These are phyloP conservation scores for Taphrina communis DNA, from an alignment of 1,139 yeast genomes.

Conservation along the genomic window DNA sequence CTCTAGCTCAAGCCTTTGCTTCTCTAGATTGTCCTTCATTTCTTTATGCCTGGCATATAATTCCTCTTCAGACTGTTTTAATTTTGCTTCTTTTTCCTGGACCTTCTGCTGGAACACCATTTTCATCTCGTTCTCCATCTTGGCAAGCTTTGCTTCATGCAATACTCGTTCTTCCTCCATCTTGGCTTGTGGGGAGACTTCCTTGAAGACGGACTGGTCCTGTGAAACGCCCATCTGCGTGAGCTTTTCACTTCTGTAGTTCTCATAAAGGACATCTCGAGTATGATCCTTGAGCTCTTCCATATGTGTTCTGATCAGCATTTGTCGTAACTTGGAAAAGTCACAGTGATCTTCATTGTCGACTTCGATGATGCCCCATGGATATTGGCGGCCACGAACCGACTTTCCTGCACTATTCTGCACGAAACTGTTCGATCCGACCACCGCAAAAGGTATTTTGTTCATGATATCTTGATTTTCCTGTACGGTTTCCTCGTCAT, in stretches of 20 bases:
- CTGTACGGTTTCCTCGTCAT: slow-evolving; percentile 79
- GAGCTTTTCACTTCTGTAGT: slow-evolving; percentile 86
- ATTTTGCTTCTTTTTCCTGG: slow-evolving; percentile 92
- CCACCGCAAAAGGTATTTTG: slow-evolving; percentile 89
- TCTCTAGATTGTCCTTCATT: slow-evolving; percentile 90
- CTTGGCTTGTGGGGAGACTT: slow-evolving; percentile 88
- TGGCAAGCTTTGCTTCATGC: slow-evolving; percentile 91
- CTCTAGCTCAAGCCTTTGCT: slow-evolving; percentile 86
- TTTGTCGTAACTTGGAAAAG: slow-evolving; percentile 85
- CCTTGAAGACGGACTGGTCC: slow-evolving; percentile 88
- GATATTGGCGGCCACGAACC: slow-evolving; percentile 92
- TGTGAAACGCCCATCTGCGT: slow-evolving; percentile 85
- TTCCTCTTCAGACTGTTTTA: slow-evolving; percentile 97
- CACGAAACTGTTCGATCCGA: slow-evolving; percentile 84
- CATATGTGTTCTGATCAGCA: slow-evolving; percentile 71
- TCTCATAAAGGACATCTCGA: slow-evolving; percentile 75
- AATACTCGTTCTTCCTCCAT: slow-evolving; percentile 92
- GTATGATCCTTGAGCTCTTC: slow-evolving; percentile 94
- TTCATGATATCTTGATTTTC: slow-evolving; percentile 71
- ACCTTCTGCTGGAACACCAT: slow-evolving; percentile 96
- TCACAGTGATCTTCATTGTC: slow-evolving; percentile 95
- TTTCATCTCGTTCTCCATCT: slow-evolving; percentile 97
- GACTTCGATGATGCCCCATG: slow-evolving; percentile 98
- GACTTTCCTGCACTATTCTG: slow-evolving; percentile 74
- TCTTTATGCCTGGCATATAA: slow-evolving; percentile 94